These are phyloP conservation scores for Baudoinia panamericana DNA, from an alignment of 495 filamentous ascomycete species.

Conservation along the genomic window DNA sequence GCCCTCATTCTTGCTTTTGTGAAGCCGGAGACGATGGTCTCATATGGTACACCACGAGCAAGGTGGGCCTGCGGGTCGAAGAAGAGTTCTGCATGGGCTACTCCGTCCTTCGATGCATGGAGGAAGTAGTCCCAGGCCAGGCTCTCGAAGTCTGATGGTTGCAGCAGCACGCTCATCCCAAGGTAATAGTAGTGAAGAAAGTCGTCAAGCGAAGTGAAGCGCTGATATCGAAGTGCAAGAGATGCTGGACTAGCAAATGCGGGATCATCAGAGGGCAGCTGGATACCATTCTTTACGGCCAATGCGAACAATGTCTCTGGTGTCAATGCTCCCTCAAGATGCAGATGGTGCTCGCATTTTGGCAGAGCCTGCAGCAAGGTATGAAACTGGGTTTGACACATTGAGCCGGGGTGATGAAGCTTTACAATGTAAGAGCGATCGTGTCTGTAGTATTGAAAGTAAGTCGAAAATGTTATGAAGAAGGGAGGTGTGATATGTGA, in stretches of 20 bases:
- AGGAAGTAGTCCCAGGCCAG: slow-evolving; percentile 61
- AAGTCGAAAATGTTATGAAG: no score
- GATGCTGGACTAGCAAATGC: slow-evolving; percentile 22
- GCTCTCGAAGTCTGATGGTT: slow-evolving; percentile 53
- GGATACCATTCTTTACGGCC: slow-evolving; percentile 47
- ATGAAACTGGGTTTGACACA: slow-evolving; percentile 46
- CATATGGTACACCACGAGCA: slow-evolving; percentile 45
- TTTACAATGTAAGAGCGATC: no score
- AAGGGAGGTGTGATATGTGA: no score
- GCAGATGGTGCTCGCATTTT: slow-evolving; percentile 67
- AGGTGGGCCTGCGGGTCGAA: slow-evolving; percentile 70
- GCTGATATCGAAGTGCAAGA: slow-evolving; percentile 48
- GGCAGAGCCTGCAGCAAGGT: slow-evolving; percentile 52
- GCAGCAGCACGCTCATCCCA: slow-evolving; percentile 53
- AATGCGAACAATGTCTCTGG: slow-evolving; percentile 57
- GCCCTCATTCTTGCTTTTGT: slow-evolving; percentile 45
- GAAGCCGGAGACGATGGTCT: slow-evolving; percentile 48
- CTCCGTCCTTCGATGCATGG: slow-evolving; percentile 48
- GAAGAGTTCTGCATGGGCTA: slow-evolving; percentile 65
- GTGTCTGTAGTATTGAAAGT: no score
- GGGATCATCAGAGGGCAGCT: slow-evolving; percentile 41
- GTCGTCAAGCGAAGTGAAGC: slow-evolving; percentile 58
- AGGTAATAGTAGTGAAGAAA: slow-evolving; percentile 70
- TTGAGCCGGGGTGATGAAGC: no score
- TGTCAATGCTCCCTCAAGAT: slow-evolving; percentile 58